phyloP scores from a whole-genome alignment of 306 rosid species.

The Medicago ruthenica region DNA sequence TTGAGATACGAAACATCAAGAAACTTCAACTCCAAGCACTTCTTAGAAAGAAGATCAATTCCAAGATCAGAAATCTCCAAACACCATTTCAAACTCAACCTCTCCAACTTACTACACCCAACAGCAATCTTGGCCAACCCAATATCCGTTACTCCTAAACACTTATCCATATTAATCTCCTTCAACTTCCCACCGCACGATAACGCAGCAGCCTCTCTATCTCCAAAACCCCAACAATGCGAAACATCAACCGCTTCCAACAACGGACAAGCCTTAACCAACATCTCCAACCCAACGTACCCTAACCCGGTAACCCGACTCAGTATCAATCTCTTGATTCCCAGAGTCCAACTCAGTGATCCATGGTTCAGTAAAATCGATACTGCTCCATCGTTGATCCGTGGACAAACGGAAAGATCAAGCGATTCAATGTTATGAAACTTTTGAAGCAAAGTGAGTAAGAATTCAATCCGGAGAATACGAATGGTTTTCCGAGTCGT shows the following conservation, averaged over 20 bases:
- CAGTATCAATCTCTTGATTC: conserved; percentile 50
- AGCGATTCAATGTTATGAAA: conserved; percentile 49
- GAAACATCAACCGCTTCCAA: conserved; percentile 61
- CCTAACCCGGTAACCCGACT: conserved; percentile 66
- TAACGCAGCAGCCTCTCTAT: conserved; percentile 64
- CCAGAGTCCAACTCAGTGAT: conserved; percentile 53
- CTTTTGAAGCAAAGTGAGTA: conserved; percentile 43
- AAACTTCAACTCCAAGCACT: conserved; percentile 59
- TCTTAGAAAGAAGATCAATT: conserved; percentile 65
- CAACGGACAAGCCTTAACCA: conserved; percentile 53
- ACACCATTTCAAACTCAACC: conserved; percentile 71
- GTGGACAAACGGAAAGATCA: conserved; percentile 64
- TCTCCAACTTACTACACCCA: conserved; percentile 59
- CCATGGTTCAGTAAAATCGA: conserved; percentile 46
- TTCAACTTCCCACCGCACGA: conserved; percentile 54
- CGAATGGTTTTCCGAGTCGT: conserved; percentile 45
- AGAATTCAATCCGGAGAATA: conserved; percentile 62
- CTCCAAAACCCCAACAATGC: conserved; percentile 61
- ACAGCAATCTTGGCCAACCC: conserved; percentile 66
- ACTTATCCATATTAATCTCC: conserved; percentile 67
- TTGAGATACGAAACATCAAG: conserved; percentile 71
- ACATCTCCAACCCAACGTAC: conserved; percentile 50
- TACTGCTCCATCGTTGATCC: conserved; percentile 53
- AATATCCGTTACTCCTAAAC: conserved; percentile 63
- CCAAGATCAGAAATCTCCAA: conserved; percentile 74